Conservation (phyloP, 305 asterid species). For the Solanum hybrid region DNA sequence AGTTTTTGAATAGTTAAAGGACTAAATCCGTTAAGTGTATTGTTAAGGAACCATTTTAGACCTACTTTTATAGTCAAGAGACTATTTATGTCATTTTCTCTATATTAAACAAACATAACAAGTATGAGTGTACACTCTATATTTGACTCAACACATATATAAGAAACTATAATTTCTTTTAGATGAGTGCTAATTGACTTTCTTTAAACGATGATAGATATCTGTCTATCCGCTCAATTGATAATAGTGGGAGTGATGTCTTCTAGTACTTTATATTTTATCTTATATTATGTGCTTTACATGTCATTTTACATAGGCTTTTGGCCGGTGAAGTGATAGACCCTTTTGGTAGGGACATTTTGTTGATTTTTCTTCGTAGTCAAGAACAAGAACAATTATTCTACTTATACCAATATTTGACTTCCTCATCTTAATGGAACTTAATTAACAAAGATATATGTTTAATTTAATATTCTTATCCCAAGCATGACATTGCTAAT, state of each 20-base stretch:
- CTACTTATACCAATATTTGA: not conserved
- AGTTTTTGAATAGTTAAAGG: too few relatives aligned
- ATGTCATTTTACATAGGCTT: not conserved
- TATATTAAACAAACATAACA: not conserved
- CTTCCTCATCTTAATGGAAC: not conserved
- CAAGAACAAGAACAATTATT: not conserved
- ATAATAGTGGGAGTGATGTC: not conserved
- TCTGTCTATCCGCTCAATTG: not conserved
- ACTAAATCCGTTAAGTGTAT: too few relatives aligned
- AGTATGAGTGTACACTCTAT: not conserved
- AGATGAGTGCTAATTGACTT: too few relatives aligned
- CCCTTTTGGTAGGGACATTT: not conserved
- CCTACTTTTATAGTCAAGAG: too few relatives aligned
- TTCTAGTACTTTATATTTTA: not conserved
- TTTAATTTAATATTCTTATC: not conserved
- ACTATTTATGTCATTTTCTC: not conserved
- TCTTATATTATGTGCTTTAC: not conserved
- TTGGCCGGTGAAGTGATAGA: not conserved
- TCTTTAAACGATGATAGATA: not conserved
- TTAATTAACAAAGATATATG: not conserved
- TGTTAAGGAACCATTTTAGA: too few relatives aligned
- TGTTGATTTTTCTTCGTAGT: not conserved
- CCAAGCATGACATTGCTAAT: not conserved
- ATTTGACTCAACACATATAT: not conserved
- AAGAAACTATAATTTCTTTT: not conserved